phyloP scores from a whole-genome alignment of 331 rosid species.

The Phaseolus coccineus region DNA sequence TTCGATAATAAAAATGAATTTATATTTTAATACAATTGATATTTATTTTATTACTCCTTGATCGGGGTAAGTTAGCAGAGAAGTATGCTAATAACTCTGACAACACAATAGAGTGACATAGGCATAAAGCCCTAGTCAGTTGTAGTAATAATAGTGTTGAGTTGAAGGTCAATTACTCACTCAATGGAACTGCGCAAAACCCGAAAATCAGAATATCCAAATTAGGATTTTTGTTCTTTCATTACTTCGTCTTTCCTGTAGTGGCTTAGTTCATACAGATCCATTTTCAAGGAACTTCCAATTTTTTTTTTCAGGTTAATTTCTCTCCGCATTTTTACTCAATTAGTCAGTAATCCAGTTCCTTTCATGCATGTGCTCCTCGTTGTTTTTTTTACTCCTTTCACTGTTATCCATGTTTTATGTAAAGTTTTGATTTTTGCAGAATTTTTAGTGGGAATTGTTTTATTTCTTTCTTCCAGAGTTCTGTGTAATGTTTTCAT shows the following conservation, averaged over 20 bases:
- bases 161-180: background rate
- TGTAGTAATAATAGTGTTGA: background rate
- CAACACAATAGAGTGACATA: too few species aligned
- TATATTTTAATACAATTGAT: too few species aligned
- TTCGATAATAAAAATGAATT: too few species aligned
- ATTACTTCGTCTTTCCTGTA: background rate
- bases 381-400: too few species aligned
- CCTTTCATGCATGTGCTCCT: background rate
- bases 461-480: background rate
- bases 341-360: too few species aligned
- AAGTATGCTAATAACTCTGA: too few species aligned
- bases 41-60: too few species aligned
- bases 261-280: background rate
- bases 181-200: background rate
- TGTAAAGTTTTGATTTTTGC: background rate
- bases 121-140: background rate
- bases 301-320: background rate
- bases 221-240: background rate
- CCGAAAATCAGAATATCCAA: background rate
- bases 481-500: background rate
- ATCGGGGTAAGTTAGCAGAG: too few species aligned
- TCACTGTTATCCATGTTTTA: background rate
- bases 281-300: background rate
- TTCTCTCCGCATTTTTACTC: background rate
- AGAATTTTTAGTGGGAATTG: background rate